phyloP scores from a whole-genome alignment of 305 asterid genomes.

The Solanum hybrid region DNA sequence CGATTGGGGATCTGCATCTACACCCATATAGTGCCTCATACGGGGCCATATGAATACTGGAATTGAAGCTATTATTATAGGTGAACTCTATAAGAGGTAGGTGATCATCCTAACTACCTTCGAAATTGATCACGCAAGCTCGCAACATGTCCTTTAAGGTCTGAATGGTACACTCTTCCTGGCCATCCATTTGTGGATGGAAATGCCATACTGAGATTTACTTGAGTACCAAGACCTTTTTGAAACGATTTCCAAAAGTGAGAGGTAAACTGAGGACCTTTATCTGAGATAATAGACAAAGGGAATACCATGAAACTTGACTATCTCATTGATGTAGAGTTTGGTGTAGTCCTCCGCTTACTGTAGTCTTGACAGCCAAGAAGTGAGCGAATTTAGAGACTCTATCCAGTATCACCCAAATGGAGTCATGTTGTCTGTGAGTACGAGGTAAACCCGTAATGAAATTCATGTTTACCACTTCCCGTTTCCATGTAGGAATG shows the following conservation, averaged over 20 bases:
- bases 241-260: not conserved
- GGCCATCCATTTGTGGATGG: not conserved
- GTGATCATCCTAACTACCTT: not conserved
- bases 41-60: not conserved
- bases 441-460: not conserved
- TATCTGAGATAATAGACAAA: not conserved
- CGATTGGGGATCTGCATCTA: not conserved
- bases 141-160: not conserved
- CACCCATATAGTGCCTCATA: not conserved
- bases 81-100: not conserved
- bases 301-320: not conserved
- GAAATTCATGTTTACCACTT: not conserved
- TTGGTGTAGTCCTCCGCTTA: not conserved
- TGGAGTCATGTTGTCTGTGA: not conserved
- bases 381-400: not conserved
- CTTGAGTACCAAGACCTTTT: not conserved
- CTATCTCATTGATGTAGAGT: not conserved
- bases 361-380: not conserved
- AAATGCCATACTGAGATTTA: not conserved
- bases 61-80: not conserved
- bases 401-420: not conserved
- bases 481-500: not conserved
- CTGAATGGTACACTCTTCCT: not conserved
- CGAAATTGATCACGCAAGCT: not conserved
- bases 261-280: not conserved